Conservation (phyloP, 2,329 filamentous ascomycete genomes). For the Aspergillus texensis region DNA sequence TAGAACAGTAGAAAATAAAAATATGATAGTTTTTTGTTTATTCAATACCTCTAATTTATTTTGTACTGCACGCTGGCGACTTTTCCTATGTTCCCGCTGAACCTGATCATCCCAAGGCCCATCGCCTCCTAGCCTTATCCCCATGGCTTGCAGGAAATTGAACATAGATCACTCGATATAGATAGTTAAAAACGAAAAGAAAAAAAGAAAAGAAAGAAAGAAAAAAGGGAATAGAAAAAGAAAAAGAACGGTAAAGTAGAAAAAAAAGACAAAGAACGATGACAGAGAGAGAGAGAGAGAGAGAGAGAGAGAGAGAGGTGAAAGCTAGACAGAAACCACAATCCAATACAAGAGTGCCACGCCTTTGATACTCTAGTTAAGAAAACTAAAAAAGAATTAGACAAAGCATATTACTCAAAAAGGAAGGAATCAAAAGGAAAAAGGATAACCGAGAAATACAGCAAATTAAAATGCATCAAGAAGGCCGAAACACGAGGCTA, state of each 20-base stretch:
- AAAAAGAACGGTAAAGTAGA: not conserved
- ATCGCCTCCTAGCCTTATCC: not conserved
- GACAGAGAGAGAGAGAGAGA: not conserved
- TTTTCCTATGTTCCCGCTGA: constrained; percentile 1
- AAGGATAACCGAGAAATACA: constrained; percentile 6
- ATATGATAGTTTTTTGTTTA: not conserved
- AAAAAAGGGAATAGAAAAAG: not conserved
- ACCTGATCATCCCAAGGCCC: not conserved
- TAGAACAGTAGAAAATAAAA: not conserved
- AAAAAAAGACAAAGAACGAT: not conserved
- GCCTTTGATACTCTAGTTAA: not conserved
- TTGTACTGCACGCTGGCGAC: not conserved
- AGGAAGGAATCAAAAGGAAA: constrained; percentile 3
- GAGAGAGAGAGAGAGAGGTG: not conserved
- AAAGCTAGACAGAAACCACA: not conserved
- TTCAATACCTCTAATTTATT: not conserved
- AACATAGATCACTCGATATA: not conserved
- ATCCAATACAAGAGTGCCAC: not conserved
- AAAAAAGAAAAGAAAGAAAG: not conserved
- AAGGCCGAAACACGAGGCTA: constrained; percentile 2
- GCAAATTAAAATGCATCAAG: constrained; percentile 3
- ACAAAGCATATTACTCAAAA: not conserved
- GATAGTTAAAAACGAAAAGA: not conserved
- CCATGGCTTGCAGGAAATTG: not conserved
- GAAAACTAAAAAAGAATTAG: not conserved